Evolutionary conservation across 2,329 filamentous ascomycete genomes (phyloP).

Genomic region (Ampelomyces quisqualis): DNA sequence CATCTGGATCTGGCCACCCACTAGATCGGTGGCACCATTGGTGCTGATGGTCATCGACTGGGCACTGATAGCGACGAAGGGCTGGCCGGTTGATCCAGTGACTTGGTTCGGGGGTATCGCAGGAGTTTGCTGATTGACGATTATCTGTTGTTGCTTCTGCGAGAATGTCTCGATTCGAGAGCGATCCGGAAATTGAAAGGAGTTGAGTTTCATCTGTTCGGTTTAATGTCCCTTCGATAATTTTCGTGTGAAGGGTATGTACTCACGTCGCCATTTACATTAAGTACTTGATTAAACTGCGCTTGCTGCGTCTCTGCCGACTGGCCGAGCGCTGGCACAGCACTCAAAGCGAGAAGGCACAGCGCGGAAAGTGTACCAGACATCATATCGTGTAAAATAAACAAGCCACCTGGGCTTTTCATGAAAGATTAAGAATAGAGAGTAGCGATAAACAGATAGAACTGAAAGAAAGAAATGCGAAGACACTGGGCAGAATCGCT

Average conservation of each 20-base stretch:
- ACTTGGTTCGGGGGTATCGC: slow-evolving; percentile 40
- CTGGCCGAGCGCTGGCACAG: slow-evolving; percentile 27
- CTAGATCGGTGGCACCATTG: slow-evolving; percentile 39
- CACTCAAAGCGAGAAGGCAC: slow-evolving; percentile 33
- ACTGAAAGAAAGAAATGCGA: slow-evolving; percentile 30
- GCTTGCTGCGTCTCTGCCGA: slow-evolving; percentile 22
- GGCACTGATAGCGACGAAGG: slow-evolving; percentile 37
- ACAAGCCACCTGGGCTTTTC: slow-evolving; percentile 39
- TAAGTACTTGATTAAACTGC: slow-evolving; percentile 44
- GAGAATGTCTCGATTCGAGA: slow-evolving; percentile 43
- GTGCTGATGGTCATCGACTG: slow-evolving; percentile 42
- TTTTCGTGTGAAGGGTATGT: accelerated
- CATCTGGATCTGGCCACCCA: slow-evolving; percentile 42
- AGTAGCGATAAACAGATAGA: slow-evolving; percentile 17
- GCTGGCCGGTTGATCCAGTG: slow-evolving; percentile 41
- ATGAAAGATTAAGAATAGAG: slow-evolving; percentile 25
- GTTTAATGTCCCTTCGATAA: slow-evolving; percentile 8
- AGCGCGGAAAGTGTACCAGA: slow-evolving; percentile 41
- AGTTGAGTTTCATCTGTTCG: slow-evolving; percentile 41
- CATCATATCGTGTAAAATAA: slow-evolving; percentile 32
- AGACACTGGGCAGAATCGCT: slow-evolving; percentile 37
- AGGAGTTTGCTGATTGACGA: slow-evolving; percentile 44
- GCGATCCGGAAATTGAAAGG: slow-evolving; percentile 41
- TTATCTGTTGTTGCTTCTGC: slow-evolving; percentile 43
- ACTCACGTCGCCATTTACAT: slow-evolving; percentile 44